Conservation (phyloP, 345 rosid genomes). For the Pistacia integerrima region DNA sequence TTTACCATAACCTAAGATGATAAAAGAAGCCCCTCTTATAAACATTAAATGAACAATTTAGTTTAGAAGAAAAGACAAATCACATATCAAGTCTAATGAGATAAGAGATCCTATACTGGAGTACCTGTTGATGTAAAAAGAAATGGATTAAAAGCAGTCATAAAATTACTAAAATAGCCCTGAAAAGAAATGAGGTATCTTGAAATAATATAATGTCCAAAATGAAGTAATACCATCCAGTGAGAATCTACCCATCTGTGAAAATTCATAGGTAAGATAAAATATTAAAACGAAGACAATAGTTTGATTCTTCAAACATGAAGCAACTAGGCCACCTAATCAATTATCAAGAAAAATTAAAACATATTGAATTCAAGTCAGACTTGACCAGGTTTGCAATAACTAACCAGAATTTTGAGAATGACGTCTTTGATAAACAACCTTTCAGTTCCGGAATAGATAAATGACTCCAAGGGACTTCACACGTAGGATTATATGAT, state of each 20-base stretch:
- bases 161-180: too few species aligned
- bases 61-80: too few species aligned
- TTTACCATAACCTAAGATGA: too few species aligned
- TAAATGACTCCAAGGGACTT: slow-evolving; percentile 65
- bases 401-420: not conserved
- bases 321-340: too few species aligned
- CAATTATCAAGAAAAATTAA: not conserved
- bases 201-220: too few species aligned
- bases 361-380: not conserved
- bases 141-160: too few species aligned
- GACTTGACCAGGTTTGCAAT: not conserved
- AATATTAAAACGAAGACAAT: not conserved
- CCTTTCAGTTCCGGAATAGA: slow-evolving; percentile 71
- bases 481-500: slow-evolving; percentile 68
- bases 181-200: too few species aligned
- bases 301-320: too few species aligned
- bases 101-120: too few species aligned
- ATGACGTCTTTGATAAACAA: slow-evolving; percentile 61
- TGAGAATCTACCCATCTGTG: not conserved
- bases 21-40: too few species aligned
- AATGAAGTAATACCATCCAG: not conserved
- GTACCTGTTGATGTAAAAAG: too few species aligned
- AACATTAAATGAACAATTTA: not conserved
- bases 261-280: not conserved
- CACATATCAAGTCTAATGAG: too few species aligned